Conservation (phyloP, 1,139 yeast species). For the Sporopachydermia cereana region DNA sequence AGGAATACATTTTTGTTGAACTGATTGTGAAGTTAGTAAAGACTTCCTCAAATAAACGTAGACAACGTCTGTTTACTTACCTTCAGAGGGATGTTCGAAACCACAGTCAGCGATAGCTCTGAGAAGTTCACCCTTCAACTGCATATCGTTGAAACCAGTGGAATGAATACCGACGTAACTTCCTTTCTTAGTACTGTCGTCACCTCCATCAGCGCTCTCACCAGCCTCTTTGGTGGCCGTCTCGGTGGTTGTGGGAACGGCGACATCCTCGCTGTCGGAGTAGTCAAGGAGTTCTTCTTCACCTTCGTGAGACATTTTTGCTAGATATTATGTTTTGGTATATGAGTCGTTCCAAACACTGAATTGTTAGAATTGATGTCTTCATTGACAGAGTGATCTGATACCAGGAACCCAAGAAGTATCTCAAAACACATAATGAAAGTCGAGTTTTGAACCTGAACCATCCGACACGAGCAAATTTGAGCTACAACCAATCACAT, state of each 20-base stretch:
- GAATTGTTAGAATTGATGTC: too few species aligned
- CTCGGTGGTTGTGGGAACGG: conserved; percentile 52
- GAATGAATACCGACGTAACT: conserved; percentile 97
- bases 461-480: too few species aligned
- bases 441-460: too few species aligned
- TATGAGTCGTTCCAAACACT: too few species aligned
- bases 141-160: conserved; percentile 95
- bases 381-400: too few species aligned
- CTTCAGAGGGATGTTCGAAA: conserved; percentile 99
- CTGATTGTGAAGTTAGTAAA: conserved; percentile 33
- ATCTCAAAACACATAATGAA: too few species aligned
- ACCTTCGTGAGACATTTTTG: conserved; percentile 53
- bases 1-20: conserved; percentile 97
- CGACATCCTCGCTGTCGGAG: conserved; percentile 95
- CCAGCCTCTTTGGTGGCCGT: conserved; percentile 25
- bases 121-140: conserved; percentile 89
- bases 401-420: too few species aligned
- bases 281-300: conserved; percentile 98
- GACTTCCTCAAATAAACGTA: not conserved
- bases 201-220: conserved; percentile 17
- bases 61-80: conserved; percentile 44
- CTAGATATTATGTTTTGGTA: too few species aligned
- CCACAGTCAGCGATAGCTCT: conserved; percentile 99
- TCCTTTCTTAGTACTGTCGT: conserved; percentile 54
- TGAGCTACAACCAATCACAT: too few species aligned